These are phyloP conservation scores for Xylaria nigripes DNA, from an alignment of 495 filamentous ascomycete species.

Conservation along the genomic window DNA sequence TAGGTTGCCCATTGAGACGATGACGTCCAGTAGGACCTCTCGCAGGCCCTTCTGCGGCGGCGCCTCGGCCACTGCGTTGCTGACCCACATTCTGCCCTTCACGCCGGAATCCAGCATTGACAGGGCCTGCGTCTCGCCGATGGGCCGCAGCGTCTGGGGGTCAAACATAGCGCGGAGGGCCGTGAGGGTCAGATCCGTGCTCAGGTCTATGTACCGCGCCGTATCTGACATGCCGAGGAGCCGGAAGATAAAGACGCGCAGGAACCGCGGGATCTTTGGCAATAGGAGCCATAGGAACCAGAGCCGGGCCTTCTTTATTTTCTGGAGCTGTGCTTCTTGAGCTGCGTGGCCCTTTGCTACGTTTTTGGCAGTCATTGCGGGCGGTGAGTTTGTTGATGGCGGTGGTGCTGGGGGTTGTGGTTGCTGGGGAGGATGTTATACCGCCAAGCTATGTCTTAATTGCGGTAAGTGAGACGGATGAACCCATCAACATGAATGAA, in stretches of 20 bases:
- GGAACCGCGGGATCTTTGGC: slow-evolving; percentile 55
- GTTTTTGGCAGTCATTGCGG: background rate
- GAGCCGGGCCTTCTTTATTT: slow-evolving; percentile 11
- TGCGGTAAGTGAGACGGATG: no score
- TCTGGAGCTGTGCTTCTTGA: background rate
- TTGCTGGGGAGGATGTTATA: no score
- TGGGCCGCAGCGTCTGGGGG: slow-evolving; percentile 30
- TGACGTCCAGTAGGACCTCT: slow-evolving; percentile 53
- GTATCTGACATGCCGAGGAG: slow-evolving; percentile 55
- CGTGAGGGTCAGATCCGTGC: slow-evolving; percentile 63
- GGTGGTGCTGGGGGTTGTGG: background rate
- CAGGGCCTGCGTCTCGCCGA: slow-evolving; percentile 57
- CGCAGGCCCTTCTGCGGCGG: slow-evolving; percentile 46
- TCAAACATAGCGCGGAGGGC: slow-evolving; percentile 52
- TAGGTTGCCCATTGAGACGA: slow-evolving; percentile 51
- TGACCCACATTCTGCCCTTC: slow-evolving; percentile 76
- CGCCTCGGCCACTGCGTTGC: slow-evolving; percentile 50
- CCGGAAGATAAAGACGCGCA: slow-evolving; percentile 61
- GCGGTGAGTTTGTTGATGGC: background rate
- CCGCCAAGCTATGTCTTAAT: no score
- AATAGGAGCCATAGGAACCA: slow-evolving; percentile 41
- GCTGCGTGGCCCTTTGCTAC: slow-evolving; percentile 3
- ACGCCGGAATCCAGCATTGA: slow-evolving; percentile 56
- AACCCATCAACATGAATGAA: no score
- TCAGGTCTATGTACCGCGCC: slow-evolving; percentile 68